Evolutionary conservation across 495 filamentous ascomycete species (phyloP).

Genomic region (Neurospora sp.): DNA sequence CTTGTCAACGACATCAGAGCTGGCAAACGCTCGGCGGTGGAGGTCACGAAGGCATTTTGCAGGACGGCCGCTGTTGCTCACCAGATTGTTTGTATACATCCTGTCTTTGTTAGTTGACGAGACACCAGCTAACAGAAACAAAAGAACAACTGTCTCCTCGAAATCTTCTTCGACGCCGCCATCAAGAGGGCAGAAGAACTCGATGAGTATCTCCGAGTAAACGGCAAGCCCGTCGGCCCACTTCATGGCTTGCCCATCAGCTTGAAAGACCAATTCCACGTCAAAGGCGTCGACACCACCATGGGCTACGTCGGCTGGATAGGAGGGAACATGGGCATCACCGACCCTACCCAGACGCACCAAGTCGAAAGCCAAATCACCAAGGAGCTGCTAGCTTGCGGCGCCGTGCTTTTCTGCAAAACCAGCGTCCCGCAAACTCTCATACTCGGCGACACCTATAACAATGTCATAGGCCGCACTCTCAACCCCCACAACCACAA

Average conservation of each 20-base stretch:
- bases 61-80: slow-evolving; percentile 50
- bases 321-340: slow-evolving; percentile 42
- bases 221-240: slow-evolving; percentile 44
- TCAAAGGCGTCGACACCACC: slow-evolving; percentile 44
- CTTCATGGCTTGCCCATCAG: slow-evolving; percentile 60
- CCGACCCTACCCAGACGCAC: slow-evolving; percentile 37
- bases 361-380: slow-evolving; percentile 38
- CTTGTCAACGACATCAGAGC: slow-evolving; percentile 13
- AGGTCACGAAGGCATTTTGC: slow-evolving; percentile 32
- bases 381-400: slow-evolving; percentile 25
- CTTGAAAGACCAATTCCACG: slow-evolving; percentile 57
- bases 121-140: background rate
- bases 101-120: background rate
- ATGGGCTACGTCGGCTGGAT: slow-evolving; percentile 26
- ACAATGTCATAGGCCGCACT: slow-evolving; percentile 57
- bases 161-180: slow-evolving; percentile 55
- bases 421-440: slow-evolving; percentile 49
- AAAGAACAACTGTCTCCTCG: slow-evolving; percentile 49
- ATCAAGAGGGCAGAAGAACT: slow-evolving; percentile 46
- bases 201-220: slow-evolving; percentile 39
- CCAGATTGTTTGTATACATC: slow-evolving; percentile 37
- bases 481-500: slow-evolving; percentile 51
- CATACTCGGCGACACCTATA: slow-evolving; percentile 43
- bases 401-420: slow-evolving; percentile 56
- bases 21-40: slow-evolving; percentile 17